Conservation (phyloP, 2,329 filamentous ascomycete species). For the Sodiomyces alkalinus region DNA sequence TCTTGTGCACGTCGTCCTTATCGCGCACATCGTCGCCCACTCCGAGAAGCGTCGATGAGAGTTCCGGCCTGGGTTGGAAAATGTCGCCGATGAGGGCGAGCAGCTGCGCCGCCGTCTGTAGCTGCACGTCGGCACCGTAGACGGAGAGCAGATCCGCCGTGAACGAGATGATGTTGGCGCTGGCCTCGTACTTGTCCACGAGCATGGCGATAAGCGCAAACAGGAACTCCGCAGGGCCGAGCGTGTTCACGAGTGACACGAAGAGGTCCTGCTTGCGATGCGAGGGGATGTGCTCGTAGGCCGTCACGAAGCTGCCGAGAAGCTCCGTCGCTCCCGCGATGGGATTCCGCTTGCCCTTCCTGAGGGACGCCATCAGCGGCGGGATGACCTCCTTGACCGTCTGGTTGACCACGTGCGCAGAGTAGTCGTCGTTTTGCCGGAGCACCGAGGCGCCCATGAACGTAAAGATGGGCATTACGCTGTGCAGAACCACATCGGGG, state of each 20-base stretch:
- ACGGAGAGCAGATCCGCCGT: conserved; percentile 56
- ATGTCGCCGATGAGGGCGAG: conserved; percentile 62
- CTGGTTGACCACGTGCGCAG: conserved; percentile 86
- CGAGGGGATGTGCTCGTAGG: conserved; percentile 87
- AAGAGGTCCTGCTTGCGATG: conserved; percentile 76
- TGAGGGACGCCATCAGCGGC: conserved; percentile 72
- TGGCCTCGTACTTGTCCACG: conserved; percentile 74
- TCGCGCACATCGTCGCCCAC: conserved; percentile 27
- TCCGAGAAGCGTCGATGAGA: conserved; percentile 59
- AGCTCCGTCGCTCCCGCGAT: conserved; percentile 77
- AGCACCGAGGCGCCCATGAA: conserved; percentile 91
- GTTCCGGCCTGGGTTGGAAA: conserved; percentile 56
- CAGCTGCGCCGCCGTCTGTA: conserved; percentile 64
- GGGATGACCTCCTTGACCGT: conserved; percentile 92
- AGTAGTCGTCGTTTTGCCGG: conserved; percentile 90
- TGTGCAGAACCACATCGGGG: conserved; percentile 84
- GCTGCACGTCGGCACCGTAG: conserved; percentile 61
- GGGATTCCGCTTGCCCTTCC: conserved; percentile 62
- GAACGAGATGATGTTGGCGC: conserved; percentile 60
- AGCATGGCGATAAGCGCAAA: conserved; percentile 82
- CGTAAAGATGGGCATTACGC: conserved; percentile 97
- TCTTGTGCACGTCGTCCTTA: conserved; percentile 33
- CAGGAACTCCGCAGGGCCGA: conserved; percentile 75
- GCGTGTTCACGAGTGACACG: conserved; percentile 66
- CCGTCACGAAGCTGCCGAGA: conserved; percentile 87